phyloP scores from a whole-genome alignment of 2,329 filamentous ascomycete genomes.

The Thelonectria rubi region DNA sequence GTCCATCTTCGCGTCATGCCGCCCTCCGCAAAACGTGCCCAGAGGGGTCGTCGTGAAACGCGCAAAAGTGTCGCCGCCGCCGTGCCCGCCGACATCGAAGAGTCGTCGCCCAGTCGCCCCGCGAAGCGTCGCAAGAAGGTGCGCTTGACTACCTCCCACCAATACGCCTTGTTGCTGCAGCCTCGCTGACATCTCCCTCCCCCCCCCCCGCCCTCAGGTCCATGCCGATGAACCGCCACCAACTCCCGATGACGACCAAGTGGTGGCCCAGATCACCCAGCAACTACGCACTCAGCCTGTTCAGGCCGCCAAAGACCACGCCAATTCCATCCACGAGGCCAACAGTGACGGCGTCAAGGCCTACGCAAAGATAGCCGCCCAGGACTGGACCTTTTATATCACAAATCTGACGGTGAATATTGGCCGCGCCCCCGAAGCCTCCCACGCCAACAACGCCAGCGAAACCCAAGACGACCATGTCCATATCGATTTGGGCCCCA shows the following conservation, averaged over 20 bases:
- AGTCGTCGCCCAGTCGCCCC: slow-evolving; percentile 69
- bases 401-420: slow-evolving; percentile 80
- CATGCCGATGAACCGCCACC: slow-evolving; percentile 50
- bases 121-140: slow-evolving; percentile 72
- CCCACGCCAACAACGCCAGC: slow-evolving; percentile 49
- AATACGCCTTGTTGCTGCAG: slow-evolving; percentile 20
- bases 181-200: slow-evolving; percentile 23
- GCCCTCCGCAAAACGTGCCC: slow-evolving; percentile 49
- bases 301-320: slow-evolving; percentile 68
- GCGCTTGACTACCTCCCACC: slow-evolving; percentile 17
- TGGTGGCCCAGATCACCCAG: slow-evolving; percentile 65
- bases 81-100: slow-evolving; percentile 52
- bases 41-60: slow-evolving; percentile 51
- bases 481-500: slow-evolving; percentile 89
- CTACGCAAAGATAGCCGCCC: slow-evolving; percentile 83
- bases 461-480: slow-evolving; percentile 63
- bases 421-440: slow-evolving; percentile 70
- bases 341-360: slow-evolving; percentile 72
- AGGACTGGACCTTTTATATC: slow-evolving; percentile 87
- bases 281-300: slow-evolving; percentile 60
- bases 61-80: slow-evolving; percentile 48
- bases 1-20: slow-evolving; percentile 45
- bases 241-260: slow-evolving; percentile 62
- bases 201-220: slow-evolving; percentile 41
- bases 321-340: slow-evolving; percentile 70